phyloP scores from a whole-genome alignment of 2,329 filamentous ascomycete species.

The Neofusicoccum laricinum region DNA sequence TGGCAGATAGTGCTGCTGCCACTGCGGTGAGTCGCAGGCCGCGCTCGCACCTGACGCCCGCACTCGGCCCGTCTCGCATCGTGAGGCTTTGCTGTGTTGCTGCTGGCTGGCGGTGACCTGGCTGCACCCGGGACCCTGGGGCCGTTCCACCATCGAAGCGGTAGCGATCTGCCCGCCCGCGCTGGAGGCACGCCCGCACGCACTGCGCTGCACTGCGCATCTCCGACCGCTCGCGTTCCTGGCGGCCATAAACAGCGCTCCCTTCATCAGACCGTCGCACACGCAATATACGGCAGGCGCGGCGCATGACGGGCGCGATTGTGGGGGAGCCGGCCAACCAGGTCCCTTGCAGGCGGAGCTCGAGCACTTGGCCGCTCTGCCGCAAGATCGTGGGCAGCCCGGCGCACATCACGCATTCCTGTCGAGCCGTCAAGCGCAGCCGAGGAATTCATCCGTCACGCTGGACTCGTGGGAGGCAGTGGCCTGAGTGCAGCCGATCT shows the following conservation, averaged over 20 bases:
- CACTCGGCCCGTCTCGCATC: conserved; percentile 8
- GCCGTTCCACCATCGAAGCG: neutral
- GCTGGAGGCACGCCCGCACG: neutral
- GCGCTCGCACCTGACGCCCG: conserved; percentile 4
- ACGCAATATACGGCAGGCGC: conserved; percentile 6
- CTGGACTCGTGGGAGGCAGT: conserved; percentile 13
- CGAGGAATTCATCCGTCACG: conserved; percentile 24
- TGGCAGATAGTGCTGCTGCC: conserved; percentile 20
- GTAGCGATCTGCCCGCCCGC: conserved; percentile 8
- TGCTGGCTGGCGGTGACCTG: neutral
- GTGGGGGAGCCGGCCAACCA: conserved; percentile 11
- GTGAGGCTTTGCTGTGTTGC: neutral
- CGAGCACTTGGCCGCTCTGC: conserved; percentile 9
- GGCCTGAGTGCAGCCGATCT: conserved; percentile 30
- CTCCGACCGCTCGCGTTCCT: conserved; percentile 16
- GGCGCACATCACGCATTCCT: conserved; percentile 16
- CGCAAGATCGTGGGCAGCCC: conserved; percentile 14
- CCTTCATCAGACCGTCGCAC: conserved; percentile 20
- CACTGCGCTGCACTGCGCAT: neutral
- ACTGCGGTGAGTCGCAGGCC: conserved; percentile 20
- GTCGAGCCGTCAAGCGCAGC: conserved; percentile 12
- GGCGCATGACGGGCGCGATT: conserved; percentile 3
- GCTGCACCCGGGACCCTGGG: neutral
- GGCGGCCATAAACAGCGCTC: conserved; percentile 16
- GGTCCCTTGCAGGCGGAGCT: conserved; percentile 11